Conservation (phyloP, 2,329 filamentous ascomycete species). For the Leptographium galeiforme region DNA sequence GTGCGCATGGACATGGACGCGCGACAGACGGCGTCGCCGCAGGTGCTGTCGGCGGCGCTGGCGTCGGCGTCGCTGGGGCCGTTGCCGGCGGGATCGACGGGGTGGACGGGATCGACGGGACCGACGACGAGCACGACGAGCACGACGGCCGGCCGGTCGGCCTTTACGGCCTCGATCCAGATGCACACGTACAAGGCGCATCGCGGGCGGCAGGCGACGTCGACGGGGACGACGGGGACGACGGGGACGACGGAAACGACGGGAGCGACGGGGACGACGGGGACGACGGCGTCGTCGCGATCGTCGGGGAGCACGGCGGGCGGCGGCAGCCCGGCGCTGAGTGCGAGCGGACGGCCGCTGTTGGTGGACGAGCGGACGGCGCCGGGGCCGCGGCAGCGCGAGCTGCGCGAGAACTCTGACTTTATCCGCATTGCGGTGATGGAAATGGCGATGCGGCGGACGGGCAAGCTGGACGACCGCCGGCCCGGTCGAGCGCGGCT, state of each 20-base stretch:
- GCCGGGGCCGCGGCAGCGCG: slow-evolving; percentile 43
- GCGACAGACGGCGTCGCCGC: neutral
- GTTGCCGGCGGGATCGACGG: neutral
- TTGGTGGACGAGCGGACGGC: slow-evolving; percentile 11
- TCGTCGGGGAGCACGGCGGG: neutral
- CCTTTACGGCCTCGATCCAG: slow-evolving; percentile 53
- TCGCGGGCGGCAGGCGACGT: slow-evolving; percentile 6
- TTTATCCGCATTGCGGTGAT: slow-evolving; percentile 59
- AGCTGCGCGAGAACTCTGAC: slow-evolving; percentile 57
- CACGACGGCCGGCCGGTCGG: slow-evolving; percentile 14
- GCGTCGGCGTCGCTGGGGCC: neutral
- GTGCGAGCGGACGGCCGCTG: neutral
- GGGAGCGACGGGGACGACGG: neutral
- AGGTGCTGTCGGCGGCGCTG: slow-evolving; percentile 6
- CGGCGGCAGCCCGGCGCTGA: neutral
- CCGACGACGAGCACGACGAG: neutral
- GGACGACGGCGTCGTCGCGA: neutral
- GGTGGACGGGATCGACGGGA: slow-evolving; percentile 6
- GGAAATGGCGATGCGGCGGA: slow-evolving; percentile 58
- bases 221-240: slow-evolving; percentile 1
- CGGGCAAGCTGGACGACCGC: slow-evolving; percentile 52
- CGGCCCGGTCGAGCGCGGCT: slow-evolving; percentile 54
- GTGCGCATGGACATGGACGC: slow-evolving; percentile 26
- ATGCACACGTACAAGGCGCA: slow-evolving; percentile 57
- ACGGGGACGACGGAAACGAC: slow-evolving; percentile 2